Conservation (phyloP, 495 filamentous ascomycete genomes). For the Achaetomiella virescens region DNA sequence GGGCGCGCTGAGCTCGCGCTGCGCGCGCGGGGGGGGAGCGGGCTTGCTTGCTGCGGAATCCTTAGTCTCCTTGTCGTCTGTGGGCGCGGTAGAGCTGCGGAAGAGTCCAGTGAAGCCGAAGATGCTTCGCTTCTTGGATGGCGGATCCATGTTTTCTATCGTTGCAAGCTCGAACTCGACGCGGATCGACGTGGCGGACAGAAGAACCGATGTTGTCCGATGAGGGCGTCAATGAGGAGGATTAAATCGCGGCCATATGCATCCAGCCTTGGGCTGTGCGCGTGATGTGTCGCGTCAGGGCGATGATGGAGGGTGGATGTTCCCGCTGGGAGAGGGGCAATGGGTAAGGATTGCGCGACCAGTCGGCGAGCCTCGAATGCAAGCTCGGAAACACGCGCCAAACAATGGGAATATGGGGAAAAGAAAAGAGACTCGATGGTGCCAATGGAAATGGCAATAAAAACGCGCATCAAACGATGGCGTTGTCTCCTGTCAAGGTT, state of each 20-base stretch:
- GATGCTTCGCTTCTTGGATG: conserved; percentile 26
- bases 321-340: not conserved
- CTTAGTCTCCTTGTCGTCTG: conserved; percentile 13
- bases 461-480: not conserved
- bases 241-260: conserved; percentile 5
- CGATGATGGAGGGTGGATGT: conserved; percentile 2
- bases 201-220: not conserved
- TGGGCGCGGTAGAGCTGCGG: conserved; percentile 19
- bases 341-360: conserved; percentile 8
- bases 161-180: conserved; percentile 4
- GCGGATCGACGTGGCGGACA: not conserved
- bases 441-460: conserved; percentile 5
- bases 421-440: conserved; percentile 8
- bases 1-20: conserved; percentile 22
- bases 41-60: conserved; percentile 1
- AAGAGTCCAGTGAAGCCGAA: conserved; percentile 27
- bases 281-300: conserved; percentile 14
- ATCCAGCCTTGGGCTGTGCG: conserved; percentile 2
- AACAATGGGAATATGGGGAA: conserved; percentile 4
- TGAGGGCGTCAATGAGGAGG: not conserved
- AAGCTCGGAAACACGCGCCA: conserved; percentile 10
- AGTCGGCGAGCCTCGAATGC: conserved; percentile 5
- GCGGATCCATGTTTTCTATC: conserved; percentile 26
- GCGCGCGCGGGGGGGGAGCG: conserved; percentile 9
- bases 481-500: conserved; percentile 7